These are phyloP conservation scores for Paraurostyla sp. DNA, from an alignment of 73 alveolate genomes.

Conservation along the genomic window DNA sequence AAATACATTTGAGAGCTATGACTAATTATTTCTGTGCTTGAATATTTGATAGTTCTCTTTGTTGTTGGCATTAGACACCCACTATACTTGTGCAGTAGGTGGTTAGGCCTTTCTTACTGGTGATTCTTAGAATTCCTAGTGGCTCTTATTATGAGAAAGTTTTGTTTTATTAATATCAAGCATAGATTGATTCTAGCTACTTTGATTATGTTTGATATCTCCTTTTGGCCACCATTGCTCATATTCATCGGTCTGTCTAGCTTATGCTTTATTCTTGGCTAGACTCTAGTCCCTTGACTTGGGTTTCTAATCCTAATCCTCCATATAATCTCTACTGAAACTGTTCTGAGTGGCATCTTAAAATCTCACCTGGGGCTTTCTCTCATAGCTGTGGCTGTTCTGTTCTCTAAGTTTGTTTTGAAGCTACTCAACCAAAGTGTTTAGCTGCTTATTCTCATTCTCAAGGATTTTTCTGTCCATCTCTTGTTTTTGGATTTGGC, in stretches of 20 bases:
- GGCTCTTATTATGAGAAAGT: no score
- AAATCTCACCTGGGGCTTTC: background rate
- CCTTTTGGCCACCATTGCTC: slow-evolving; percentile 42
- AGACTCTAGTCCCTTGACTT: background rate
- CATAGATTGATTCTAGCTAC: no score
- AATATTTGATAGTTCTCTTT: slow-evolving; percentile 16
- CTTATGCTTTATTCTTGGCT: background rate
- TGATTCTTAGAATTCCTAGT: background rate
- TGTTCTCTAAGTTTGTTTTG: background rate
- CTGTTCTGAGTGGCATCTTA: background rate
- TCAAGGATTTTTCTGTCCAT: background rate
- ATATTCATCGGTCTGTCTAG: background rate
- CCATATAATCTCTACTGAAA: slow-evolving; percentile 7
- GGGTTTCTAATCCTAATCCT: background rate
- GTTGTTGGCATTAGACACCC: background rate
- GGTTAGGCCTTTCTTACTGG: background rate
- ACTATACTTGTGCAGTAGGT: background rate
- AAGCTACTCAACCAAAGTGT: background rate
- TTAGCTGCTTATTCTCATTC: slow-evolving; percentile 11
- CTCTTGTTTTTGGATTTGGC: background rate
- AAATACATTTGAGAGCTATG: slow-evolving; percentile 10
- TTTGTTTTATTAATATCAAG: no score
- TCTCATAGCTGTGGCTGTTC: background rate
- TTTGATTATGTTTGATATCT: background rate
- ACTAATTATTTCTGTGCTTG: slow-evolving; percentile 16